A percentile compares a stretch with the other conserved stretches of the same genome.
These are phyloP conservation scores for Craterostigma plantagineum DNA, from an alignment of 257 asterid species.

Conservation along the genomic window DNA sequence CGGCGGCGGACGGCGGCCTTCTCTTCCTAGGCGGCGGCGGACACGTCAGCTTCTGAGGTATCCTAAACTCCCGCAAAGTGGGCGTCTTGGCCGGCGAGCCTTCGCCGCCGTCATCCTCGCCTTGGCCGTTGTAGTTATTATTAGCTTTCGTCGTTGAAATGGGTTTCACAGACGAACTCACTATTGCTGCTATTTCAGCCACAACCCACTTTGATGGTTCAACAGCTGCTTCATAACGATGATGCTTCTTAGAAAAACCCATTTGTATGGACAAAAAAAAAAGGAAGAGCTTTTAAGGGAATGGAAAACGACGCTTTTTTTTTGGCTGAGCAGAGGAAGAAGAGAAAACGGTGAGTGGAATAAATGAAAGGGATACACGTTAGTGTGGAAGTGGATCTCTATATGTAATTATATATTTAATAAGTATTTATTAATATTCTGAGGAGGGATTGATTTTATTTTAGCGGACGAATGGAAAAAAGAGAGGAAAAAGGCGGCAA, in stretches of 20 bases:
- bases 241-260: constrained; percentile 49
- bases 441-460: too few species aligned
- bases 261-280: constrained; percentile 10
- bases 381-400: too few species aligned
- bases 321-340: too few species aligned
- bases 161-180: constrained; percentile 35
- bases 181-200: constrained; percentile 41
- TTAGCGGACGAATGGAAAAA: too few species aligned
- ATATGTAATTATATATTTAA: too few species aligned
- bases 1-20: constrained; percentile 53
- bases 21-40: constrained; percentile 87
- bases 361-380: too few species aligned
- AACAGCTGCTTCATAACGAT: constrained; percentile 1
- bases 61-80: constrained; percentile 47
- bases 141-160: constrained; percentile 22
- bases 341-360: too few species aligned
- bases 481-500: too few species aligned
- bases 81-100: constrained; percentile 46
- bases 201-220: constrained; percentile 46
- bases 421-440: too few species aligned
- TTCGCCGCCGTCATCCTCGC: constrained; percentile 15
- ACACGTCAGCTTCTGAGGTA: constrained; percentile 38
- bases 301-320: too few species aligned
- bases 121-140: background rate
- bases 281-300: background rate